phyloP scores from a whole-genome alignment of 139 green algal genomes.

The Protoeuglena noctilucae region DNA sequence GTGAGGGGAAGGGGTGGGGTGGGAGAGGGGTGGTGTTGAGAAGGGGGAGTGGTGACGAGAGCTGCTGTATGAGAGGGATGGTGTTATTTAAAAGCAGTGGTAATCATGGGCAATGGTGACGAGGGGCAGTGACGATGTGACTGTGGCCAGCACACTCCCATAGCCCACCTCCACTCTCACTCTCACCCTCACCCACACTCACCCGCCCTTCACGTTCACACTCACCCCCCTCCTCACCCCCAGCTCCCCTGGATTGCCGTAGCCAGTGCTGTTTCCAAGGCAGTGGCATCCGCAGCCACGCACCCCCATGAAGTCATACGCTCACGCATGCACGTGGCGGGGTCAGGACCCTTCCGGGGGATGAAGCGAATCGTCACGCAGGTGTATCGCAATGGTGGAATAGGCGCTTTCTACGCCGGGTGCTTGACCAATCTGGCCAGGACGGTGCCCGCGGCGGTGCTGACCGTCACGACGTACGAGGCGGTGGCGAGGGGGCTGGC shows the following conservation, averaged over 20 bases:
- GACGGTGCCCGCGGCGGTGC: slow-evolving; percentile 86
- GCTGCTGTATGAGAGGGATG: too few species aligned
- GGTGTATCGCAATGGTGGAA: slow-evolving; percentile 33
- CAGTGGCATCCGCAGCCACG: slow-evolving; percentile 85
- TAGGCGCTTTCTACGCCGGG: slow-evolving; percentile 56
- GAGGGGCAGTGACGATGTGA: too few species aligned
- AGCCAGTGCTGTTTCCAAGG: slow-evolving; percentile 69
- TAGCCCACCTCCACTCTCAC: too few species aligned
- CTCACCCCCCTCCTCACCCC: too few species aligned
- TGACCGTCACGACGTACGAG: slow-evolving; percentile 95
- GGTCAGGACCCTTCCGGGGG: slow-evolving; percentile 49
- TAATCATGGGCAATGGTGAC: too few species aligned
- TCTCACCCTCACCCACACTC: too few species aligned
- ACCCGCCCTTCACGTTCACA: too few species aligned
- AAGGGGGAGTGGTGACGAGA: too few species aligned
- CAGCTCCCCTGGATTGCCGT: slow-evolving; percentile 52
- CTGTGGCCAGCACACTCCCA: too few species aligned
- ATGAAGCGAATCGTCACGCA: slow-evolving; percentile 24
- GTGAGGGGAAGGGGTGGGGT: too few species aligned
- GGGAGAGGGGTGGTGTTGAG: too few species aligned
- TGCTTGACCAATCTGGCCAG: slow-evolving; percentile 81
- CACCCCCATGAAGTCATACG: slow-evolving; percentile 97
- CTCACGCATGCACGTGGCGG: slow-evolving; percentile 75
- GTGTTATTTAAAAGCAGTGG: too few species aligned
- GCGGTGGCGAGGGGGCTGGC: slow-evolving; percentile 64